Evolutionary conservation across 2,329 filamentous ascomycete genomes (phyloP), one percentile per base, ranked within the genome.

Genomic region (Ophiostoma pallidulum): DNA sequence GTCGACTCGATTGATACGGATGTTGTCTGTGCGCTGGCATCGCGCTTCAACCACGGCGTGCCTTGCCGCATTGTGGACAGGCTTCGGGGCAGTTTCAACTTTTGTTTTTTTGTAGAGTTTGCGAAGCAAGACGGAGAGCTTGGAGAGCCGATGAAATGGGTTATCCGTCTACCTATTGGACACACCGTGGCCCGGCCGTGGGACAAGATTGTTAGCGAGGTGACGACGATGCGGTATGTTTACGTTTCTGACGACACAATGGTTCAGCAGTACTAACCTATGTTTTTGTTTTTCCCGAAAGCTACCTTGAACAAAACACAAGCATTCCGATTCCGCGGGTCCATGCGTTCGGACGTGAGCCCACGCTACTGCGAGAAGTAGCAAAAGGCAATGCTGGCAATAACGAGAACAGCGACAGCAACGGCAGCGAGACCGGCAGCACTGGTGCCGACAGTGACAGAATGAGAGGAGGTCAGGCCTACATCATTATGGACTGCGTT

Each of bases 201-300:
- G 59, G 48, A 51, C 24, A 60, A 61, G 50, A 33, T 60, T 16
- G 39, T 54, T 20, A 61, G 55, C 35, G 58, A 61, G 43, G 56
- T 59, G 16, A 38, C 54, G 9, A 60, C 57, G 3, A 50, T 59
- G 4, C 49, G 51, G 48, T 51, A 42, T 51, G 58, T 57, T 18
- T 41, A 53, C n/a, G n/a, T n/a, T n/a, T n/a, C n/a, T n/a, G n/a
- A n/a, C n/a, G n/a, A n/a, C n/a, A n/a, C n/a, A n/a, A n/a, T n/a
- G n/a, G n/a, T n/a, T n/a, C n/a, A n/a, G n/a, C n/a, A n/a, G n/a
- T n/a, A n/a, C n/a, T n/a, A 41, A 38, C 18, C 35, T 38, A 3
- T 8, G 16, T 3, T 38, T 19, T 38, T 38, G 9, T 20, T 38
- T 19, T 22, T 28, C 6, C 6, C 6, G 12, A 38, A 4, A 38